Base-by-base conservation (phyloP, 306 rosid genomes). In the Dryas drummondii region DNA sequence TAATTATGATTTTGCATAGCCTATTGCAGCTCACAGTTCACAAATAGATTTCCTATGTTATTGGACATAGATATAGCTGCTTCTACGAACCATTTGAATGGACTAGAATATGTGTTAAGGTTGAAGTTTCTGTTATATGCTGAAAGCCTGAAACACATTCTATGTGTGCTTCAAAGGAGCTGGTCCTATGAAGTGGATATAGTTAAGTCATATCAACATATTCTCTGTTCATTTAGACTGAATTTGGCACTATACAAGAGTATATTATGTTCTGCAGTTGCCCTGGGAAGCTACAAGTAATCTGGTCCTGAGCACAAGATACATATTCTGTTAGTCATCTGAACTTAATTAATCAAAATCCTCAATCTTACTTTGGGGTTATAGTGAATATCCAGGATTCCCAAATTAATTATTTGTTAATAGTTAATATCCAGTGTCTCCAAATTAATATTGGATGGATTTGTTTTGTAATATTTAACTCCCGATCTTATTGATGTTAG, bases 271-370 rank as follows among this genome's bases (percentile, higher is more conserved):
- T 22, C 22, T 22, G 22, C 22, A 22, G 22, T 22, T 22, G 7
- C 15, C 15, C 51, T 46, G 5, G 41, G 71, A 66, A 66, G 22
- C 44, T 46, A 44, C 37, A 64, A n/a, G 27, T 15, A 15, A 63
- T 60, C 11, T 63, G 17, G 70, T 44, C 15, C n/a, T 0, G 3
- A 15, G 26, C 41, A 47, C 41, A 46, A 46, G 70, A 22, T 48
- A 13, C 40, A 22, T 67, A 49, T 47, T 67, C 51, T 17, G 32
- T 44, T 65, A 46, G 37, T 66, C 71, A 65, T 66, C 46, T 48
- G 58, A 49, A 37, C 27, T 5, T 2, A 14, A 14, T 16, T 27
- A 11, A 7, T 49, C 19, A 22, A 22, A 22, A 22, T 22, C 22
- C 22, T 22, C 22, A 22, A 22, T 22, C 22, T 22, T 22, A 22